Percentiles rank a stretch among this genome's conserved stretches.
These are phyloP conservation scores for Chlorella sorokiniana DNA, from an alignment of 139 green algal species.

Conservation along the genomic window DNA sequence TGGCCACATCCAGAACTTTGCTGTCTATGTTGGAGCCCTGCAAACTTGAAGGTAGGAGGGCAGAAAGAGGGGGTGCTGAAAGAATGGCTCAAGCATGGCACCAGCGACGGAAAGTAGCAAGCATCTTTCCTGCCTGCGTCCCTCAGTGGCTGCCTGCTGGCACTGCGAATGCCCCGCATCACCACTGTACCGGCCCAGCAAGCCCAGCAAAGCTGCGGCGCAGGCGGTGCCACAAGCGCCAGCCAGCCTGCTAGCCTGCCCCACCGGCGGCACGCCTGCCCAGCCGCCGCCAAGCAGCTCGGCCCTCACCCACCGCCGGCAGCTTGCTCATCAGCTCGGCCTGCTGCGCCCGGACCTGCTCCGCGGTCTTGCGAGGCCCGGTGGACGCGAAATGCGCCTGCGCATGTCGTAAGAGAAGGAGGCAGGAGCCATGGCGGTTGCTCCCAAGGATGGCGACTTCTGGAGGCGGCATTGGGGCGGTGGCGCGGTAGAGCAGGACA, in stretches of 20 bases:
- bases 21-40: slow-evolving; percentile 27
- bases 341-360: slow-evolving; percentile 25
- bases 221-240: no score
- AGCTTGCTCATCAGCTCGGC: slow-evolving; percentile 40
- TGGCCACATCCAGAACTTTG: slow-evolving; percentile 41
- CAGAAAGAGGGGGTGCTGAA: neutral
- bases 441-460: neutral
- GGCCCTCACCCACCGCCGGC: slow-evolving; percentile 23
- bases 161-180: no score
- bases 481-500: neutral
- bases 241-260: no score
- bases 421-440: neutral
- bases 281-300: no score
- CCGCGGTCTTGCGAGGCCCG: slow-evolving; percentile 27
- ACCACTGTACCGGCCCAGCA: no score
- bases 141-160: no score
- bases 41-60: neutral
- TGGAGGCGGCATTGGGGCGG: neutral
- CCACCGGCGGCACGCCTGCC: no score
- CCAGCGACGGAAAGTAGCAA: no score
- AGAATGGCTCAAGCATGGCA: no score
- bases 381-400: slow-evolving; percentile 45
- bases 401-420: neutral
- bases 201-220: no score
- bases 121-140: no score